Percentiles rank a stretch among this genome's conserved stretches.
phyloP scores from a whole-genome alignment of 257 asterid species.

The Solanum chmielewskii region DNA sequence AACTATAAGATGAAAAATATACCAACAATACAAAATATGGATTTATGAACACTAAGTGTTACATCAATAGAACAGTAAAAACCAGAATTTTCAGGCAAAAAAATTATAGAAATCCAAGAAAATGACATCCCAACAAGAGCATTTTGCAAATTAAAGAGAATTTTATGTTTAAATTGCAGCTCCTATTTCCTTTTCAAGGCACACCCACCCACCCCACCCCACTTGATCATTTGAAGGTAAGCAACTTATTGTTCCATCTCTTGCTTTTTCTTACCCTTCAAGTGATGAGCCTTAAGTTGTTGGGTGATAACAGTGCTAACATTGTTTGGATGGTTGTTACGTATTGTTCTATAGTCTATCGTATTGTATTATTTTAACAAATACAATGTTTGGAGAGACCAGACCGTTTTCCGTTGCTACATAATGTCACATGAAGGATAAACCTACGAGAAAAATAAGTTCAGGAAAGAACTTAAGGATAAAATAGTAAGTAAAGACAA shows the following conservation, averaged over 20 bases:
- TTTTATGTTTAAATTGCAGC: slow-evolving; percentile 27
- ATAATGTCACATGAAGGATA: neutral
- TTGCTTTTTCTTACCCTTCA: slow-evolving; percentile 46
- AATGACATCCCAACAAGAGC: slow-evolving; percentile 40
- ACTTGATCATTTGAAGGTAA: slow-evolving; percentile 32
- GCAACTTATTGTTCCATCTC: slow-evolving; percentile 21
- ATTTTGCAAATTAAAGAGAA: neutral
- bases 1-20: neutral
- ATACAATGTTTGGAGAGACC: neutral
- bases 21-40: neutral
- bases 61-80: neutral
- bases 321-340: neutral
- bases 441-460: neutral
- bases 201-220: slow-evolving; percentile 9
- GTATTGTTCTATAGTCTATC: neutral
- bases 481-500: neutral
- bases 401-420: neutral
- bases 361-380: neutral
- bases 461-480: neutral
- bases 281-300: slow-evolving; percentile 51
- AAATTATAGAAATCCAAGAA: slow-evolving; percentile 14
- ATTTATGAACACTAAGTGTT: neutral
- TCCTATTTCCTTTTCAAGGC: slow-evolving; percentile 54
- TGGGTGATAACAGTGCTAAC: slow-evolving; percentile 22
- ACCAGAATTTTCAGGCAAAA: slow-evolving; percentile 1